Conservation (phyloP, 306 rosid genomes). For the Phaseolus lunatus region DNA sequence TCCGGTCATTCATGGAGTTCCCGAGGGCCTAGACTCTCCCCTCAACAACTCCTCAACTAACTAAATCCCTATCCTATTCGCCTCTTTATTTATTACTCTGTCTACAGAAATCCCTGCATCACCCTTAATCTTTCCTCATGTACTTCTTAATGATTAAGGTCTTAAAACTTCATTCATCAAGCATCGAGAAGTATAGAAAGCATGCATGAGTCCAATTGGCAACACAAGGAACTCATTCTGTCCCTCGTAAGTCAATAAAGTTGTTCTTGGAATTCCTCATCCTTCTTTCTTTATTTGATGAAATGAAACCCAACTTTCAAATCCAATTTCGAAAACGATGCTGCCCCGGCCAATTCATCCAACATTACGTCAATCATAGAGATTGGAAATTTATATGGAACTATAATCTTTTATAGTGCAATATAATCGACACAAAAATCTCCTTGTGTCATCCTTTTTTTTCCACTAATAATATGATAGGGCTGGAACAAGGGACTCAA, state of each 20-base stretch:
- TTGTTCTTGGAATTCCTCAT: not conserved
- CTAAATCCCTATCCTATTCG: too few species aligned
- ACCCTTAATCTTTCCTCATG: too few species aligned
- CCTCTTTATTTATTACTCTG: too few species aligned
- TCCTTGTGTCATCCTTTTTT: too few species aligned
- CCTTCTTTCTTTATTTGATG: not conserved
- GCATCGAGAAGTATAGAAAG: too few species aligned
- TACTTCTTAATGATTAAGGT: too few species aligned
- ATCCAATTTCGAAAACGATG: not conserved
- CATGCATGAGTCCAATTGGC: too few species aligned
- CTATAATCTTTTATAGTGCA: not conserved
- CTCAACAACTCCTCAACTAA: too few species aligned
- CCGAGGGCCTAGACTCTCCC: not conserved
- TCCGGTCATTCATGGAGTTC: not conserved
- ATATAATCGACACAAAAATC: not conserved
- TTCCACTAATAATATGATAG: too few species aligned
- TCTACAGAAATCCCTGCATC: too few species aligned
- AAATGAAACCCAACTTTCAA: not conserved
- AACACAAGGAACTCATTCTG: not conserved
- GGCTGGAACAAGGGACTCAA: not conserved
- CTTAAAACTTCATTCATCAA: too few species aligned
- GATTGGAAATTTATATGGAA: not conserved
- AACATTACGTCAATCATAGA: not conserved
- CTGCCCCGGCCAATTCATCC: not conserved
- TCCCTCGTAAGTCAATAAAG: not conserved